Conservation (phyloP, 2,329 filamentous ascomycete species). For the Fusarium ambrosium region DNA sequence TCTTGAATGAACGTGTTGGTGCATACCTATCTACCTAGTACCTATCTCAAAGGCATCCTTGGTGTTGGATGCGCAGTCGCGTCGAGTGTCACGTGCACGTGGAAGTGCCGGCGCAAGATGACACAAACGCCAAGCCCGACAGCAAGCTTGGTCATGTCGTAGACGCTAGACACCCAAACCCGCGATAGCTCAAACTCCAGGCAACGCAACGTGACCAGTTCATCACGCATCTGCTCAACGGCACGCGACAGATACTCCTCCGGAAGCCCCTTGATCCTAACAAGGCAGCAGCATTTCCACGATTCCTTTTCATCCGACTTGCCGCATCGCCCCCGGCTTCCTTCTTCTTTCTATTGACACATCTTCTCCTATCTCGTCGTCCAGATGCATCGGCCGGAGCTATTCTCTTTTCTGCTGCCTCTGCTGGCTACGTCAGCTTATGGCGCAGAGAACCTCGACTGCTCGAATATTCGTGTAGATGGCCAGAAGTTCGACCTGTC, state of each 20-base stretch:
- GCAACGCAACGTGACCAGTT: conserved; percentile 45
- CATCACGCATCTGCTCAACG: conserved; percentile 39
- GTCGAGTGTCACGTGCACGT: conserved; percentile 48
- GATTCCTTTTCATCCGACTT: conserved; percentile 22
- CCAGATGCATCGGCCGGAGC: conserved; percentile 58
- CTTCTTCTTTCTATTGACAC: not conserved
- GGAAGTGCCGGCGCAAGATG: conserved; percentile 45
- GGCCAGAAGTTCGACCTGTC: conserved; percentile 74
- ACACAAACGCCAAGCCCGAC: conserved; percentile 47
- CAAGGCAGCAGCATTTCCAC: not conserved
- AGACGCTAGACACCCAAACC: conserved; percentile 32
- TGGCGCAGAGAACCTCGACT: conserved; percentile 68
- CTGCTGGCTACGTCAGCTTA: conserved; percentile 55
- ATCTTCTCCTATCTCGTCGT: conserved; percentile 20
- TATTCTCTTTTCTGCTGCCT: conserved; percentile 54
- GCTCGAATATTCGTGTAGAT: conserved; percentile 72
- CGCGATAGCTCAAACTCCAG: conserved; percentile 41
- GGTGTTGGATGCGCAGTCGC: not conserved
- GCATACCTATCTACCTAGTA: too few relatives aligned
- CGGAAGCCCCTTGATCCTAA: conserved; percentile 3
- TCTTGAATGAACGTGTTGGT: not conserved
- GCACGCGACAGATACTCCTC: conserved; percentile 22
- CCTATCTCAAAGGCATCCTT: not conserved
- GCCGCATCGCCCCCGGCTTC: conserved; percentile 8
- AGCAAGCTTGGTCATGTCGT: conserved; percentile 46